Percentiles rank a stretch among this genome's conserved stretches.
Conservation (phyloP, 1,284 basidiomycete genomes). For the Phlebopus sp. region DNA sequence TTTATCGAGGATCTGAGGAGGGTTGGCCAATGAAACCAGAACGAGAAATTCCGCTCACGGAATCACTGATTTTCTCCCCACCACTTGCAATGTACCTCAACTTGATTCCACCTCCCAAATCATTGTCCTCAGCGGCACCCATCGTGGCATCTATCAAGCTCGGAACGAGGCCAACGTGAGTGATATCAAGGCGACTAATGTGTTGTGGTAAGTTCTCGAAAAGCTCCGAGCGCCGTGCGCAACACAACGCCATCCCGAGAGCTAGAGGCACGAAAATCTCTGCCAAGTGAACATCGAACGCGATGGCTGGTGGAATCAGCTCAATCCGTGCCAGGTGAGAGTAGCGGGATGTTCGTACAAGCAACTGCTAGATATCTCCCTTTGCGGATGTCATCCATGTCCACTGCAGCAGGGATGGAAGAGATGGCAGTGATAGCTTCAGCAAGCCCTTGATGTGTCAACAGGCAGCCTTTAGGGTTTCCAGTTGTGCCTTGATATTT, state of each 20-base stretch:
- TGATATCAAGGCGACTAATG: constrained; percentile 43
- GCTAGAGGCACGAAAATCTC: constrained; percentile 45
- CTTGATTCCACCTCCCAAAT: constrained; percentile 26
- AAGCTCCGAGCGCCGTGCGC: constrained; percentile 43
- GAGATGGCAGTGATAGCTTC: constrained; percentile 44
- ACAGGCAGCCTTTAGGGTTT: constrained; percentile 55
- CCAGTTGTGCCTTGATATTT: constrained; percentile 46
- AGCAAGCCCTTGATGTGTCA: constrained; percentile 44
- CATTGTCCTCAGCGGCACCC: constrained; percentile 36
- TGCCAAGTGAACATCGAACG: constrained; percentile 51
- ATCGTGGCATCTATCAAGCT: constrained; percentile 54
- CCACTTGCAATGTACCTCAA: constrained; percentile 49
- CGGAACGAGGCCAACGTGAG: constrained; percentile 53
- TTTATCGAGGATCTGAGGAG: constrained; percentile 45
- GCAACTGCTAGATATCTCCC: constrained; percentile 44
- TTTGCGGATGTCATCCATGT: constrained; percentile 34
- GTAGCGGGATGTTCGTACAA: constrained; percentile 31
- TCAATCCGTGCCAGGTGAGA: not conserved
- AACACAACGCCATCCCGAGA: constrained; percentile 45
- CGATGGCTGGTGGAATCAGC: constrained; percentile 32
- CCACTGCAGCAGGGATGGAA: constrained; percentile 37
- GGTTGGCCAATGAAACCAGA: not conserved
- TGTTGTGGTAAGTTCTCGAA: constrained; percentile 47
- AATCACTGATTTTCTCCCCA: constrained; percentile 54
- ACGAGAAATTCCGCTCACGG: constrained; percentile 32